Base-by-base conservation (phyloP, 345 rosid species). In the Aquilaria yunnanensis region DNA sequence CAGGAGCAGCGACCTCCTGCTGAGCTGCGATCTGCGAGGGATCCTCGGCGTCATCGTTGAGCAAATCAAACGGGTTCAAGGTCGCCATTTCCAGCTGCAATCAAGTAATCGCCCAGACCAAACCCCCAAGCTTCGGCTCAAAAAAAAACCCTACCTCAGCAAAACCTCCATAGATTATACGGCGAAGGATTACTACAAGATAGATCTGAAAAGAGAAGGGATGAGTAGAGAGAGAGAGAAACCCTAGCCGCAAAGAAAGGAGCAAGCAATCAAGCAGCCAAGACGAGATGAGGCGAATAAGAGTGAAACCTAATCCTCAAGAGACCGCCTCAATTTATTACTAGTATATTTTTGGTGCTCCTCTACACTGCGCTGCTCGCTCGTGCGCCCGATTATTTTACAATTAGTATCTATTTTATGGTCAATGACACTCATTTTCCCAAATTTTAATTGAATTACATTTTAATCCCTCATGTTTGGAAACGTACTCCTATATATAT, bases 41-140 rank as follows among this genome's bases (percentile, higher is more conserved):
- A 60, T 94, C 98, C 62, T 86, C 99, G 9, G 72, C 76, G 52
- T 85, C 95, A 64, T 83, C 96, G 50, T 82, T 95, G 47, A 94
- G 76, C 79, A 88, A 83, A 78, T 80, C 84, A 61, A 94, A 94
- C 10, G 89, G 92, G 82, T 94, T 94, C 83, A 48, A 6, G 66
- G 88, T 82, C 60, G 99, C 79, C 99, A 94, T 93, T 71, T 68
- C 8, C 43, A 37, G 43, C 57, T 52, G 43, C 31, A 46, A 65
- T n/a, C 10, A 56, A 57, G 52, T 2, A 51, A 59, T 1, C 41
- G 43, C 23, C 68, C 56, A 57, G 45, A 57, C 30, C 50, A 30
- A 23, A 55, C 46, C 58, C 10, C 50, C 3, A 10, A 30, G 30
- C 43, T 43, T 60, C 16, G 60, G 75, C 75, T 63, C 78, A n/a